A percentile compares a stretch with the other conserved stretches of the same genome.
Evolutionary conservation across 2,329 filamentous ascomycete species (phyloP).

Genomic region (Alternaria atra): DNA sequence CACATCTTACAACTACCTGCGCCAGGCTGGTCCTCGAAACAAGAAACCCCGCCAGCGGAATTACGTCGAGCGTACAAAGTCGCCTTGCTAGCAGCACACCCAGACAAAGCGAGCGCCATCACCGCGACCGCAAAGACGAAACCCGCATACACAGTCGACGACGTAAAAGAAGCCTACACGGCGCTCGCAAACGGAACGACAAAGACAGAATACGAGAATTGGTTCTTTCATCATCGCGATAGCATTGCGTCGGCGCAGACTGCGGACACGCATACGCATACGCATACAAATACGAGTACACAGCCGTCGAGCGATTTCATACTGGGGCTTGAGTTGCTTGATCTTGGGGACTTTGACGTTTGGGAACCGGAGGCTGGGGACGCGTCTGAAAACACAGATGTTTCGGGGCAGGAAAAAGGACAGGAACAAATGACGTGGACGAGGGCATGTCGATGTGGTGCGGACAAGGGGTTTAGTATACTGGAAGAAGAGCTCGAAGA

Average conservation of each 20-base stretch:
- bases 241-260: background rate
- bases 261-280: background rate
- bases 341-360: constrained; percentile 61
- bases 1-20: constrained; percentile 32
- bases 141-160: constrained; percentile 59
- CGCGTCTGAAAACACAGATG: background rate
- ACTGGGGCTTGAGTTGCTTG: constrained; percentile 64
- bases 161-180: constrained; percentile 67
- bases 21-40: constrained; percentile 12
- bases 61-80: constrained; percentile 61
- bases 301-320: constrained; percentile 38
- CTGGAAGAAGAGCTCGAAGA: constrained; percentile 63
- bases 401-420: constrained; percentile 46
- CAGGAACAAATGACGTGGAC: constrained; percentile 56
- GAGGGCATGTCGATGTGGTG: constrained; percentile 66
- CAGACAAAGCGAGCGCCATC: constrained; percentile 59
- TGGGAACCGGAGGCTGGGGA: background rate
- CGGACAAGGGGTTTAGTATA: constrained; percentile 63
- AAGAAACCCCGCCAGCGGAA: constrained; percentile 9
- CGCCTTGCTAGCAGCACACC: constrained; percentile 66
- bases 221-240: constrained; percentile 19
- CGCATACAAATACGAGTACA: background rate
- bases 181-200: constrained; percentile 57
- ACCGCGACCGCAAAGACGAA: background rate
- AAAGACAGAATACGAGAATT: constrained; percentile 55